These are phyloP conservation scores for Lachancea sp. DNA, from an alignment of 805 yeast genomes.

Conservation along the genomic window DNA sequence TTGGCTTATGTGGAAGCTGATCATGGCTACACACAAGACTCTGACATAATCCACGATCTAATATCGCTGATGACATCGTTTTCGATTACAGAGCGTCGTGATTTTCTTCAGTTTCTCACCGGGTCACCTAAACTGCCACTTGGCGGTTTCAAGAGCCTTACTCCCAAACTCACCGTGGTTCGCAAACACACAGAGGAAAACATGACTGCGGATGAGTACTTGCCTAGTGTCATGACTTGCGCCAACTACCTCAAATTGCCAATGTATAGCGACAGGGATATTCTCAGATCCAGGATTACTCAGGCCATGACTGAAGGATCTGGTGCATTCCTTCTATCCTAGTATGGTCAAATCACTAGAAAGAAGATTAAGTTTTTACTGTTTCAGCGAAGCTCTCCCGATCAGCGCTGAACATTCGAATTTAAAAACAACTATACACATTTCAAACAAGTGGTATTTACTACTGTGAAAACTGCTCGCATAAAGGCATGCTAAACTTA, in stretches of 20 bases:
- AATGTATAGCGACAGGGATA: conserved; percentile 56
- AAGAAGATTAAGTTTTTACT: no score
- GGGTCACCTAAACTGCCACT: conserved; percentile 91
- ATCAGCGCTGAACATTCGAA: no score
- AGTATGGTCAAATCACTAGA: no score
- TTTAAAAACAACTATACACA: no score
- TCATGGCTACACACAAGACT: conserved; percentile 79
- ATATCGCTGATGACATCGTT: conserved; percentile 58
- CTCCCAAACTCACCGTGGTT: conserved; percentile 84
- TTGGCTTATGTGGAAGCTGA: conserved; percentile 65
- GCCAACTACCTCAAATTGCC: conserved; percentile 92
- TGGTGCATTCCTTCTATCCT: conserved; percentile 77
- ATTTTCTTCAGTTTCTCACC: conserved; percentile 79
- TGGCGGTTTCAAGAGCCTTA: conserved; percentile 82
- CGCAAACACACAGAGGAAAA: conserved; percentile 73
- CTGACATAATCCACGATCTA: conserved; percentile 53
- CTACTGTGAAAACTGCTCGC: no score
- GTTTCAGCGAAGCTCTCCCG: no score
- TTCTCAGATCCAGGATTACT: conserved; percentile 51
- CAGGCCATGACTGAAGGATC: conserved; percentile 86
- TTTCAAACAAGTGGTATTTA: no score
- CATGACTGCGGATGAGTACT: conserved; percentile 61
- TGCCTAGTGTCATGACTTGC: conserved; percentile 98
- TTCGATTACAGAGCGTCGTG: conserved; percentile 48
- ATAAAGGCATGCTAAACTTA: no score